Evolutionary conservation across 2,329 filamentous ascomycete species (phyloP), one percentile per base, ranked within the genome.

Genomic region (Leptographium flavum): DNA sequence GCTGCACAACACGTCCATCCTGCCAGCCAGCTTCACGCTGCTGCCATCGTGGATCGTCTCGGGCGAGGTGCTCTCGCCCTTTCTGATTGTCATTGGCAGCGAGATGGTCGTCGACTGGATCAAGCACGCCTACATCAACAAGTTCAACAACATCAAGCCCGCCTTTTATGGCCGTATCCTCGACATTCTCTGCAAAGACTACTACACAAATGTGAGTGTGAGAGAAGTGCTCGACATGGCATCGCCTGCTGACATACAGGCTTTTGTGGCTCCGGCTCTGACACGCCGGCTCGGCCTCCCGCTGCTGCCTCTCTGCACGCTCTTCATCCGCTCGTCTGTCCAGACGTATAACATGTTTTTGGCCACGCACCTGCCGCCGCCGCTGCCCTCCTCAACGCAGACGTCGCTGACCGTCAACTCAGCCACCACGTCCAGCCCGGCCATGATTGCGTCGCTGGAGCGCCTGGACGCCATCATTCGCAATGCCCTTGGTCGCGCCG

Each of bases 331-430:
- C 37, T 87, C 93, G 39, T 88, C 86, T 1, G 74, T 96, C 37
- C 92, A 98, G 60, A 95, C 90, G 7, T 98, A 96, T 62, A 84
- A 95, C 63, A 96, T 96, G 90, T 94, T 96, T 57, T 74, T 96
- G 14, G 85, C 88, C 4, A 88, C 86, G 0, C 81, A 94, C 55
- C 71, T 95, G 30, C 83, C 87, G 0, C 74, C 83, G 9, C 84
- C 86, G 0, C 69, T 86, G 0, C 68, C 75, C 23, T 68, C 79
- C 23, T 78, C 79, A 4, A 68, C 76, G 25, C 74, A 81, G 40
- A 80, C 82, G 17, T 74, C 82, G 6, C 64, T 86, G 14, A 68
- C 74, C 4, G 66, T 79, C 4, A 81, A 85, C 36, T 75, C 76
- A 0, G 48, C 50, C 1, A 43, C 70, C 3, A 72, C 74, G 0